Evolutionary conservation across 768 basidiomycete species (phyloP).

Genomic region (Amanita fuliginea): DNA sequence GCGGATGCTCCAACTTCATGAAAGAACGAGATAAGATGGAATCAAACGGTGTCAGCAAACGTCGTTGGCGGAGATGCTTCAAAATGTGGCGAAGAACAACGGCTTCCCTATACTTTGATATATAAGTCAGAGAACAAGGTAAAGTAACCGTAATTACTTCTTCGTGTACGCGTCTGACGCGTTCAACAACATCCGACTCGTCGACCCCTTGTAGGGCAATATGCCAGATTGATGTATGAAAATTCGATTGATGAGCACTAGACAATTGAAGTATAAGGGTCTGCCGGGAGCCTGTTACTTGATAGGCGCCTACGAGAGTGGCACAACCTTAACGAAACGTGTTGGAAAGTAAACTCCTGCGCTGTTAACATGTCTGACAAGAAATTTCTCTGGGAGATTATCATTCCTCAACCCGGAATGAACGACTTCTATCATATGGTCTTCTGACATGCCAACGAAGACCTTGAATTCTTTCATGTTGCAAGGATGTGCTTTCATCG

Average conservation of each 20-base stretch:
- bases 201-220: constrained; percentile 50
- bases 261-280: background rate
- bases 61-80: constrained; percentile 69
- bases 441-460: constrained; percentile 50
- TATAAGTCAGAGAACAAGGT: background rate
- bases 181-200: constrained; percentile 46
- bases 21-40: constrained; percentile 44
- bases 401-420: constrained; percentile 60
- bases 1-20: constrained; percentile 57
- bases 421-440: constrained; percentile 60
- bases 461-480: constrained; percentile 80
- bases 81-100: constrained; percentile 55
- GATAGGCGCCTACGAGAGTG: constrained; percentile 46
- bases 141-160: constrained; percentile 35
- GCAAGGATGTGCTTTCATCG: constrained; percentile 60
- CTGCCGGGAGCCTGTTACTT: background rate
- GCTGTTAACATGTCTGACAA: constrained; percentile 43
- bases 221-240: constrained; percentile 76
- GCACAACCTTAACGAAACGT: constrained; percentile 64
- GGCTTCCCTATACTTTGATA: constrained; percentile 51
- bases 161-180: constrained; percentile 41
- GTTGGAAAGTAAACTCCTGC: constrained; percentile 51
- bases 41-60: constrained; percentile 55
- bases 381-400: constrained; percentile 48
- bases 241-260: constrained; percentile 63